Conservation (phyloP, 352 stramenopile species). For the Globisporangium barbulae region DNA sequence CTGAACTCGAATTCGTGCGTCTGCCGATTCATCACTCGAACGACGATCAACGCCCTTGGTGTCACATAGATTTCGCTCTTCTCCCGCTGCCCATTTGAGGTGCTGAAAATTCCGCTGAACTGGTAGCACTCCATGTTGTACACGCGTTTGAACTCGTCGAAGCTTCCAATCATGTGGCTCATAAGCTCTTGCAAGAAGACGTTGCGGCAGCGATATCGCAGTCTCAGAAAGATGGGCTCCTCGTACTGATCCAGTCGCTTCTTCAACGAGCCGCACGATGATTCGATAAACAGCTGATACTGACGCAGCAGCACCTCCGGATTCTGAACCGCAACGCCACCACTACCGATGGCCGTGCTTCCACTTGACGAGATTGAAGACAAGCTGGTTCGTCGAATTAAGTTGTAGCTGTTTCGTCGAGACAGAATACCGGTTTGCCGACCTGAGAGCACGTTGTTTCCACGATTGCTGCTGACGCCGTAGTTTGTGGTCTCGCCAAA, state of each 20-base stretch:
- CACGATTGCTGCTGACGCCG: slow-evolving; percentile 26
- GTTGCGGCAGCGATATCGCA: slow-evolving; percentile 75
- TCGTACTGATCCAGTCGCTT: slow-evolving; percentile 56
- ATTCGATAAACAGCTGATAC: slow-evolving; percentile 73
- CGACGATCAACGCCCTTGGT: slow-evolving; percentile 56
- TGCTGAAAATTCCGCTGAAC: slow-evolving; percentile 74
- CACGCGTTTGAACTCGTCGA: slow-evolving; percentile 74
- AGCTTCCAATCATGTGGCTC: slow-evolving; percentile 70
- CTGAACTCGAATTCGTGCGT: slow-evolving; percentile 79
- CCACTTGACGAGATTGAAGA: slow-evolving; percentile 46
- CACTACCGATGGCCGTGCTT: slow-evolving; percentile 20
- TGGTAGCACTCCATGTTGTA: slow-evolving; percentile 69
- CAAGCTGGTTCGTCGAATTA: slow-evolving; percentile 17
- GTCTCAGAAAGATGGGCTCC: slow-evolving; percentile 60
- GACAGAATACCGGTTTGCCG: slow-evolving; percentile 24
- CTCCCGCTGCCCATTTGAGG: slow-evolving; percentile 62
- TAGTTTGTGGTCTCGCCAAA: slow-evolving; percentile 64
- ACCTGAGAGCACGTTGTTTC: slow-evolving; percentile 17
- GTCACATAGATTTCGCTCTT: slow-evolving; percentile 74
- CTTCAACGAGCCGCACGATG: slow-evolving; percentile 51
- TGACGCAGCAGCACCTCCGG: slow-evolving; percentile 68
- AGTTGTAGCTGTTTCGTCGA: slow-evolving; percentile 24
- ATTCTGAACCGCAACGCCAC: slow-evolving; percentile 53
- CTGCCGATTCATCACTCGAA: slow-evolving; percentile 60
- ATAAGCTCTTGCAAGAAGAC: slow-evolving; percentile 82